A percentile compares a stretch with the other conserved stretches of the same genome.
These are phyloP conservation scores for Saxophila tyrrhenica DNA, from an alignment of 495 filamentous ascomycete species.

Conservation along the genomic window DNA sequence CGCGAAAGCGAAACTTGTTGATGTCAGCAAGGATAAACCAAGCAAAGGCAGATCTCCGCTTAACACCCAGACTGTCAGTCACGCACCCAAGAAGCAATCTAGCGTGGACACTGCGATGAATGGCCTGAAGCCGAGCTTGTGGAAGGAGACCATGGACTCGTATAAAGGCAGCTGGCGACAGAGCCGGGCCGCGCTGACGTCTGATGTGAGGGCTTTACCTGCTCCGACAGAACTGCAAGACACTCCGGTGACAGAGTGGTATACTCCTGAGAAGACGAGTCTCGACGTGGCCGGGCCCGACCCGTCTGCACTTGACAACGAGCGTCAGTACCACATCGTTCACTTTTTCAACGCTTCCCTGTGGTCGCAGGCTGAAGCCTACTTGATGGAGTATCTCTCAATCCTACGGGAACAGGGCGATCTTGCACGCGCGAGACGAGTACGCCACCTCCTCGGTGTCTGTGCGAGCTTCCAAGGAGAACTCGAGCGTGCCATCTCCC, in stretches of 20 bases:
- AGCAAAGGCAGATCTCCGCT: neutral
- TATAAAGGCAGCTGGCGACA: neutral
- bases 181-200: too few relatives aligned
- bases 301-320: neutral
- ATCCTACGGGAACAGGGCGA: neutral
- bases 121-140: neutral
- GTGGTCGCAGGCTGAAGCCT: neutral
- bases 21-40: neutral
- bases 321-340: neutral
- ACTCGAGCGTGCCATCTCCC: neutral
- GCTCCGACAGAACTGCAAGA: too few relatives aligned
- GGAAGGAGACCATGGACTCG: neutral
- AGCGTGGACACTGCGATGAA: neutral
- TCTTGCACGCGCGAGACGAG: neutral
- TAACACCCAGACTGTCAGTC: neutral
- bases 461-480: conserved; percentile 1
- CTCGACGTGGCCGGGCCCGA: neutral
- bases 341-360: neutral
- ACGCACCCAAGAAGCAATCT: neutral
- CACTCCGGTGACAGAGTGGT: too few relatives aligned
- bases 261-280: too few relatives aligned
- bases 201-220: too few relatives aligned
- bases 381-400: neutral
- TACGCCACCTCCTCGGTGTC: conserved; percentile 1
- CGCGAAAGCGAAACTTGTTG: neutral